Evolutionary conservation across 139 green algal genomes (phyloP).

Genomic region (Tetradesmus lagerheimii): DNA sequence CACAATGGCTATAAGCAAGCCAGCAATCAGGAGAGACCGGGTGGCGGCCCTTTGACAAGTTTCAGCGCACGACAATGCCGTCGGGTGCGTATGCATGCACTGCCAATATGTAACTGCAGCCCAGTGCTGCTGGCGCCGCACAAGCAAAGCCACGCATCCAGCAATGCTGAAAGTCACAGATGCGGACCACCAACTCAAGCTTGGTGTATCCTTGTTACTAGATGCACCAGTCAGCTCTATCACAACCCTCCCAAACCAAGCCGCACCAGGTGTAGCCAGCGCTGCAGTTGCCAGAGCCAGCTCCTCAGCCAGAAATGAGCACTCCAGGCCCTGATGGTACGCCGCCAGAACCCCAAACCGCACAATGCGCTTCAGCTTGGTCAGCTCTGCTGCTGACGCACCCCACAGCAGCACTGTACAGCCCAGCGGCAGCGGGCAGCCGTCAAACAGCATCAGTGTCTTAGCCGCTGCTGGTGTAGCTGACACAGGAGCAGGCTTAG

Average conservation of each 20-base stretch:
- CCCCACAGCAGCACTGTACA: constrained; percentile 83
- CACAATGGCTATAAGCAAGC: not conserved
- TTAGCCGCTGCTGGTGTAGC: not conserved
- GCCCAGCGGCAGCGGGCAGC: constrained; percentile 72
- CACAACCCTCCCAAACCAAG: no score
- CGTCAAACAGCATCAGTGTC: constrained; percentile 86
- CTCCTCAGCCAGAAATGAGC: constrained; percentile 74
- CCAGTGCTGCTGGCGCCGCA: not conserved
- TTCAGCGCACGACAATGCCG: no score
- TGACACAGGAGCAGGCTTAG: constrained; percentile 28
- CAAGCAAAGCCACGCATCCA: not conserved
- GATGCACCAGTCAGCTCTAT: no score
- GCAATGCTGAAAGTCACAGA: no score
- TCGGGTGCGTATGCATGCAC: no score
- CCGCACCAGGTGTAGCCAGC: constrained; percentile 30
- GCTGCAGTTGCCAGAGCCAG: constrained; percentile 52
- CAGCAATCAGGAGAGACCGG: no score
- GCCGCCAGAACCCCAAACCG: constrained; percentile 79
- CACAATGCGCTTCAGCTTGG: constrained; percentile 64
- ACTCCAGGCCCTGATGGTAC: constrained; percentile 74
- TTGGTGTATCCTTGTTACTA: no score
- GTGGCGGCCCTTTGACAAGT: no score
- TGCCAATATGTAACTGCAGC: no score
- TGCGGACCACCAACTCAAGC: no score
- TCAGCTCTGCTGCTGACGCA: constrained; percentile 56